A percentile compares a stretch with the other conserved stretches of the same genome.
Conservation (phyloP, 495 filamentous ascomycete species). For the Aspergillus ellipticus region DNA sequence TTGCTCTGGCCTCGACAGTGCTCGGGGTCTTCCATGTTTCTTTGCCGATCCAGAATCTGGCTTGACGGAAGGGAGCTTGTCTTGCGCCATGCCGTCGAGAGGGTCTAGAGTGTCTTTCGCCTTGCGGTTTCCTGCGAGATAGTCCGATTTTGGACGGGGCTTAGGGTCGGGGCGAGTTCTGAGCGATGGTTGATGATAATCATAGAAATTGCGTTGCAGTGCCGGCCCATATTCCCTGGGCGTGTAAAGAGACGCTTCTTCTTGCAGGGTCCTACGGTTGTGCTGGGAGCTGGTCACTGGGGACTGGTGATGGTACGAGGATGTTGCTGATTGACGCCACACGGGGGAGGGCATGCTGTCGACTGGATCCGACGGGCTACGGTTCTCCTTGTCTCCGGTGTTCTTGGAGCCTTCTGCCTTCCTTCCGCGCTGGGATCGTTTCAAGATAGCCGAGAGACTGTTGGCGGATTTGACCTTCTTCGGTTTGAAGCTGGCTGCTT, state of each 20-base stretch:
- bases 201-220: slow-evolving; percentile 63
- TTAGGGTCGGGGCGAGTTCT: slow-evolving; percentile 33
- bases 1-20: slow-evolving; percentile 21
- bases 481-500: slow-evolving; percentile 46
- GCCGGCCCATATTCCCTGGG: slow-evolving; percentile 58
- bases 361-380: slow-evolving; percentile 47
- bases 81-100: slow-evolving; percentile 23
- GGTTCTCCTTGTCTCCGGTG: slow-evolving; percentile 69
- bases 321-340: slow-evolving; percentile 67
- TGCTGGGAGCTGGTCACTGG: slow-evolving; percentile 34
- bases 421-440: slow-evolving; percentile 41
- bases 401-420: slow-evolving; percentile 48
- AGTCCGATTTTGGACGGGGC: slow-evolving; percentile 54
- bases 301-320: slow-evolving; percentile 38
- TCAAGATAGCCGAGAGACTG: slow-evolving; percentile 60
- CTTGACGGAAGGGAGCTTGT: slow-evolving; percentile 15
- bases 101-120: slow-evolving; percentile 33
- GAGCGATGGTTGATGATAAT: slow-evolving; percentile 54
- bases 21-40: slow-evolving; percentile 15
- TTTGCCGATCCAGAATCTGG: slow-evolving; percentile 20
- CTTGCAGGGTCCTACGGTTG: slow-evolving; percentile 42
- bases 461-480: slow-evolving; percentile 85
- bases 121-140: slow-evolving; percentile 35
- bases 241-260: slow-evolving; percentile 61
- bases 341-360: slow-evolving; percentile 62